Conservation (phyloP, 805 yeast genomes). For the Kodamaea restingae region DNA sequence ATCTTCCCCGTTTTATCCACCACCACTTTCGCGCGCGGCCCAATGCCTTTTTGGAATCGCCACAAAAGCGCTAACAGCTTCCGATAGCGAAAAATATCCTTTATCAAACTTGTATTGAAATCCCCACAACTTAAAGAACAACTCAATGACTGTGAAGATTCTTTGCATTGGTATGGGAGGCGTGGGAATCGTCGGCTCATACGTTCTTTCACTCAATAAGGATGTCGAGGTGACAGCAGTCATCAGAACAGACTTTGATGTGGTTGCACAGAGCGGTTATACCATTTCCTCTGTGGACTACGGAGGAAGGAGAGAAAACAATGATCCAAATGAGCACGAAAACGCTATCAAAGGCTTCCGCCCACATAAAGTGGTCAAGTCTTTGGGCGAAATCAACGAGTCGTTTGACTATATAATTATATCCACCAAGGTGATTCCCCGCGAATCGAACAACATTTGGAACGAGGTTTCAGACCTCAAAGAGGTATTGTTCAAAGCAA, state of each 20-base stretch:
- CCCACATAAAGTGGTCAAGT: conserved; percentile 26
- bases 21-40: too few relatives aligned
- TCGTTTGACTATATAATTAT: conserved; percentile 33
- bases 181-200: conserved; percentile 75
- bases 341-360: conserved; percentile 18
- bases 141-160: conserved; percentile 24
- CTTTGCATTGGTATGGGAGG: conserved; percentile 87
- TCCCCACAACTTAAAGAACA: too few relatives aligned
- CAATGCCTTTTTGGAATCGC: too few relatives aligned
- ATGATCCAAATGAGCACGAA: conserved; percentile 14
- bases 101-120: too few relatives aligned
- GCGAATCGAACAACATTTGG: conserved; percentile 20
- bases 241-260: conserved; percentile 29
- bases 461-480: conserved; percentile 16
- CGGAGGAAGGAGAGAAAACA: conserved; percentile 19
- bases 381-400: conserved; percentile 19
- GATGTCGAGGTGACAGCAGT: conserved; percentile 30
- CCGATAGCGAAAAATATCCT: too few relatives aligned
- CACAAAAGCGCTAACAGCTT: too few relatives aligned
- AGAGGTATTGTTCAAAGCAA: conserved; percentile 11
- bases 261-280: conserved; percentile 25
- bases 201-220: conserved; percentile 31
- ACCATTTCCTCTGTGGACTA: conserved; percentile 28
- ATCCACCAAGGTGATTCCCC: conserved; percentile 33
- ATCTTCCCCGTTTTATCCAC: too few relatives aligned